Base-by-base conservation (phyloP, 2,329 filamentous ascomycete genomes). In the Monilinia aucupariae region DNA sequence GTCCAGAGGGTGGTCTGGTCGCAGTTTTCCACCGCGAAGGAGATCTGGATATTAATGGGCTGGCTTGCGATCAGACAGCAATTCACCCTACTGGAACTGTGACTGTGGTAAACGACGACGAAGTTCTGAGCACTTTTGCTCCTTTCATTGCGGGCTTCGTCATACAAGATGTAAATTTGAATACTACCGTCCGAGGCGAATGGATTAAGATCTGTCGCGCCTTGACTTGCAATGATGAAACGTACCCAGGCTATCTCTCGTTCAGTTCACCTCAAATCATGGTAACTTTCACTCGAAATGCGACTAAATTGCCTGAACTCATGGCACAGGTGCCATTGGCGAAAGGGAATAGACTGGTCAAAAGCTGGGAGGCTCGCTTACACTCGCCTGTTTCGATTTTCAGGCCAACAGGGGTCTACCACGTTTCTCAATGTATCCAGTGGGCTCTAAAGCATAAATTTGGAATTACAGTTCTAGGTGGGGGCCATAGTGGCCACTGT, bases 401-500 rank as follows among this genome's bases (percentile, higher is more conserved):
- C 15, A 74, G 72, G 64, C 85, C 84, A 12, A 79, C 71, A 60
- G 69, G 78, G 1, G 53, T 83, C 30, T 41, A 20, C 45, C 78
- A 86, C 0, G 68, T 88, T 48, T 83, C 85, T 68, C 53, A 76
- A 4, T 86, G 84, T 66, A 78, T 86, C 59, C 70, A 48, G 69
- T 87, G 83, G 85, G 83, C 84, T 67, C 43, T 82, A 12, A 71
- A 80, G 65, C 74, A 83, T 60, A 62, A 63, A 0, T 32, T 76
- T 1, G 68, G 78, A 48, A 71, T 69, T 86, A 82, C 80, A 0
- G 72, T 87, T 32, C 17, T 87, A 22, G 79, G 83, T 8, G 85
- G 85, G 0, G 77, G 85, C 17, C 85, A 88, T 68, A 83, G 84
- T 67, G 81, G 79, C 8, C 82, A 88, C 58, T 87, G 84, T 70